These are phyloP conservation scores for Sclerospora graminicola DNA, from an alignment of 352 stramenopile species.

Conservation along the genomic window DNA sequence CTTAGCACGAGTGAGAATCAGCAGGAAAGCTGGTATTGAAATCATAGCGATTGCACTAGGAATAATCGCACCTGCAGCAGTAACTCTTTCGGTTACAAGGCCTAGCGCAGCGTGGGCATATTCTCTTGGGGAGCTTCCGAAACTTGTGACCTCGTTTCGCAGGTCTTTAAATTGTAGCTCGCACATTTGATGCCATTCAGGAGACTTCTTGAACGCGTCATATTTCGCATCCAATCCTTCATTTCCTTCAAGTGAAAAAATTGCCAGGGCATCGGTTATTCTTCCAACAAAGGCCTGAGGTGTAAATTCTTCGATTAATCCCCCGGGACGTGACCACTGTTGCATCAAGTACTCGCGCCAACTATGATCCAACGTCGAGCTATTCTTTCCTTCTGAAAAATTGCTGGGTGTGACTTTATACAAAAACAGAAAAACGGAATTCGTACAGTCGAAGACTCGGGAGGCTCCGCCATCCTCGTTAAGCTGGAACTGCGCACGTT, in stretches of 20 bases:
- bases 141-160: background rate
- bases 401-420: slow-evolving; percentile 23
- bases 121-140: background rate
- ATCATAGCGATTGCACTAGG: slow-evolving; percentile 11
- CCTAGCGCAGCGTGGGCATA: slow-evolving; percentile 3
- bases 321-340: no score
- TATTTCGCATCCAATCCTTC: slow-evolving; percentile 3
- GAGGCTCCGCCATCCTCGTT: slow-evolving; percentile 13
- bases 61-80: slow-evolving; percentile 5
- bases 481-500: slow-evolving; percentile 47
- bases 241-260: slow-evolving; percentile 11
- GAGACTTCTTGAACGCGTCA: slow-evolving; percentile 10
- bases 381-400: background rate
- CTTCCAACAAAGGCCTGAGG: slow-evolving; percentile 30
- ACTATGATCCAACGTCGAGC: no score
- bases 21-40: slow-evolving; percentile 14
- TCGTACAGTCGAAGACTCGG: slow-evolving; percentile 37
- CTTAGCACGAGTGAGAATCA: slow-evolving; percentile 18
- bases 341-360: no score
- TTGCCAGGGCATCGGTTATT: slow-evolving; percentile 31
- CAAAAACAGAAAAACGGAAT: slow-evolving; percentile 53
- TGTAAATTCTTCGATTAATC: no score
- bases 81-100: slow-evolving; percentile 7
- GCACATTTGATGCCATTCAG: slow-evolving; percentile 23
- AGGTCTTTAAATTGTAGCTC: slow-evolving; percentile 6